These are phyloP conservation scores for Coemansia sp. DNA, from an alignment of 192 early-diverging fungal genomes.

Conservation along the genomic window DNA sequence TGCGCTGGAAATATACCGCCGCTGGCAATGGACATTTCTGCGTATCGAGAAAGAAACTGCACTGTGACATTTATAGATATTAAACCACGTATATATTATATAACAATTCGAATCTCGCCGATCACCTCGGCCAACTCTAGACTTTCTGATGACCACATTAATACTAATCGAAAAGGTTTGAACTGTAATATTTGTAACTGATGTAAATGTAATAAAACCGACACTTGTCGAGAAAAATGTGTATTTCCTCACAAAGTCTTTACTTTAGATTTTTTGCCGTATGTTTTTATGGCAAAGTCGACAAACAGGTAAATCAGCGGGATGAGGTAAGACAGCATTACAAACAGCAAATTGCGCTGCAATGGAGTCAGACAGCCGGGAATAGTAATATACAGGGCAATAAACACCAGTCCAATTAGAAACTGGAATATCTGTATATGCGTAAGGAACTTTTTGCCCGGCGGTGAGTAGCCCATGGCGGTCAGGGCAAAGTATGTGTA, in stretches of 20 bases:
- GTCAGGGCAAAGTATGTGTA: constrained; percentile 80
- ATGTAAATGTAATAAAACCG: no score
- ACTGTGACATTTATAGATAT: not conserved
- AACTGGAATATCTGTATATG: constrained; percentile 85
- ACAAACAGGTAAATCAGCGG: constrained; percentile 80
- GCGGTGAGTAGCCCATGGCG: constrained; percentile 68
- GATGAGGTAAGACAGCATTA: constrained; percentile 70
- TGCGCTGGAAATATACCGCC: constrained; percentile 73
- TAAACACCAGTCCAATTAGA: constrained; percentile 65
- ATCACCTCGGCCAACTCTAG: no score
- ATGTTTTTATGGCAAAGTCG: constrained; percentile 75
- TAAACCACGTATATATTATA: not conserved
- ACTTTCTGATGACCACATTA: no score
- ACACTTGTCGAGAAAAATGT: no score
- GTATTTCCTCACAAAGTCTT: constrained; percentile 19
- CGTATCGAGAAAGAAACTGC: constrained; percentile 68
- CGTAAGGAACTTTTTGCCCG: constrained; percentile 80
- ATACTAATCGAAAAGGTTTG: no score
- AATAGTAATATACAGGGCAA: constrained; percentile 65
- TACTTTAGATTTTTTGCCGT: constrained; percentile 50
- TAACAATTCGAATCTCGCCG: not conserved
- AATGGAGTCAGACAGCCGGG: constrained; percentile 59
- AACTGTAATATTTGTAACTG: no score
- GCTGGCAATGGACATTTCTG: constrained; percentile 96
- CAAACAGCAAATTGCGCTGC: constrained; percentile 60